Conservation (phyloP, 1,139 yeast species). For the Blastobotrys petasosporus region DNA sequence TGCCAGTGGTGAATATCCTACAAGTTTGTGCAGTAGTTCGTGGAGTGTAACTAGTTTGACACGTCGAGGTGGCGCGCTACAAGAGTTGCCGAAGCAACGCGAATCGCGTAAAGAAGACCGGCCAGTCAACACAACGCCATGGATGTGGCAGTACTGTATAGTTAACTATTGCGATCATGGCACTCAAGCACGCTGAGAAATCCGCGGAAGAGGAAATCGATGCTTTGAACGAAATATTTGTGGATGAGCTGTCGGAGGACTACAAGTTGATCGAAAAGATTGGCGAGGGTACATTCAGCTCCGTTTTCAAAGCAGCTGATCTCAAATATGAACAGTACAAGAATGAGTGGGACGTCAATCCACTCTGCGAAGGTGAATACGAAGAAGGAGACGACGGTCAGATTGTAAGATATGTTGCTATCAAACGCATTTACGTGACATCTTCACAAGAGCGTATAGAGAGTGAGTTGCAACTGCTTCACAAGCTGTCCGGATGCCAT, state of each 20-base stretch:
- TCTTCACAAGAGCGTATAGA: conserved; percentile 87
- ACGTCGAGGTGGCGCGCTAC: too few relatives aligned
- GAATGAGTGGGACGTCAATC: conserved; percentile 24
- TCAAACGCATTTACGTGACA: conserved; percentile 90
- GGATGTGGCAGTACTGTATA: background rate
- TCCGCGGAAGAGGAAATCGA: conserved; percentile 46
- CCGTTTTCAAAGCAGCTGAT: conserved; percentile 86
- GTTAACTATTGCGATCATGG: background rate
- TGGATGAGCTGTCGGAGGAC: conserved; percentile 48
- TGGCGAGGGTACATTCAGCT: conserved; percentile 93
- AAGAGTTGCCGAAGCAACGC: too few relatives aligned
- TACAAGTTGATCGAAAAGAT: conserved; percentile 74
- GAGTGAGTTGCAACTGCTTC: conserved; percentile 75
- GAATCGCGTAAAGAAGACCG: too few relatives aligned
- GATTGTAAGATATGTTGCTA: conserved; percentile 63
- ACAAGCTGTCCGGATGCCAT: conserved; percentile 57
- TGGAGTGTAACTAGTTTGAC: too few relatives aligned
- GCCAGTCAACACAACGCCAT: too few relatives aligned
- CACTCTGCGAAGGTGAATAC: conserved; percentile 4
- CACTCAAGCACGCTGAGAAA: conserved; percentile 4
- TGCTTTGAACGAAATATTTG: conserved; percentile 54
- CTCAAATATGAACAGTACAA: conserved; percentile 32
- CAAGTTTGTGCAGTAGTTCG: too few relatives aligned
- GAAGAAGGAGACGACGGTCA: conserved; percentile 1
- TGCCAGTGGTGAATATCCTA: too few relatives aligned